Conservation (phyloP, 1,284 basidiomycete species). For the Ceratorhiza oryzae-sativae region DNA sequence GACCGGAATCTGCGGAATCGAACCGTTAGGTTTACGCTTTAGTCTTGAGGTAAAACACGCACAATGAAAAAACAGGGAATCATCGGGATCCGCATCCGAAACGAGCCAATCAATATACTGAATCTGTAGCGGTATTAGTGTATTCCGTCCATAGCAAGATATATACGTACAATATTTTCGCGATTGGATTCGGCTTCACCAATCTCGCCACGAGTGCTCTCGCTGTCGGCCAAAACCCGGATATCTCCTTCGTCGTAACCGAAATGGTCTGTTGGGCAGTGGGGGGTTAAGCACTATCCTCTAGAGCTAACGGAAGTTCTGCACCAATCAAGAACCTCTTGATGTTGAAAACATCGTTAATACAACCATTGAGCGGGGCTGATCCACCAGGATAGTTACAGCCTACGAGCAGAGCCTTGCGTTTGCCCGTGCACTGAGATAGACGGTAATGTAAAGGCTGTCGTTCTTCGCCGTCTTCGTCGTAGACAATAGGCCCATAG, state of each 20-base stretch:
- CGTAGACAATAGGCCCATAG: conserved; percentile 19
- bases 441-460: conserved; percentile 34
- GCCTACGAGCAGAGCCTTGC: conserved; percentile 38
- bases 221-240: conserved; percentile 28
- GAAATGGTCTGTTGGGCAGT: conserved; percentile 22
- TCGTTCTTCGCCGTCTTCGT: conserved; percentile 24
- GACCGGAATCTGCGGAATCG: conserved; percentile 11
- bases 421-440: conserved; percentile 34
- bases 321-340: conserved; percentile 35
- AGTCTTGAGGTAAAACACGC: not conserved
- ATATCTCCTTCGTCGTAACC: conserved; percentile 27
- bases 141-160: not conserved
- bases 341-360: conserved; percentile 40
- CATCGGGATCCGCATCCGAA: conserved; percentile 28
- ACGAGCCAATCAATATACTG: conserved; percentile 35
- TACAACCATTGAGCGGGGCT: conserved; percentile 36
- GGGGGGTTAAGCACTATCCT: no score
- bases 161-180: conserved; percentile 24
- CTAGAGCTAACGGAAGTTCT: no score
- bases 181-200: conserved; percentile 29
- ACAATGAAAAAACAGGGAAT: conserved; percentile 38
- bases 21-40: not conserved
- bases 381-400: conserved; percentile 36
- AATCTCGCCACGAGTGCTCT: conserved; percentile 26
- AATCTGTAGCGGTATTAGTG: not conserved